Conservation (phyloP, 176 grass and related monocot genomes). For the Stipa capillata region DNA sequence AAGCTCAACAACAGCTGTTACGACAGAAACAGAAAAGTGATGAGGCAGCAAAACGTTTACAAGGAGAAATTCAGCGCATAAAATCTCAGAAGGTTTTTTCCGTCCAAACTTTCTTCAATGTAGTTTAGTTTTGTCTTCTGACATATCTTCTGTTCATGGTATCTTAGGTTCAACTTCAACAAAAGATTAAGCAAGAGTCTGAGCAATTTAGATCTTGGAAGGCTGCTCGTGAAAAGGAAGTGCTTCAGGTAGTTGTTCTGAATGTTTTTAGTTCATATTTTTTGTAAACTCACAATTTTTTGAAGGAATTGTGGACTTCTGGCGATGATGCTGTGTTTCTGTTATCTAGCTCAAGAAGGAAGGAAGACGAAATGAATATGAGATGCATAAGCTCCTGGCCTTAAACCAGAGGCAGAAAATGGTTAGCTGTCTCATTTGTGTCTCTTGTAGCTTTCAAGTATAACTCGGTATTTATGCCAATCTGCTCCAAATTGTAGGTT, state of each 20-base stretch:
- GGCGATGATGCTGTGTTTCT: conserved; percentile 12
- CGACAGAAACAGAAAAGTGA: conserved; percentile 90
- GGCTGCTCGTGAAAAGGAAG: conserved; percentile 91
- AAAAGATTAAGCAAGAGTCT: conserved; percentile 97
- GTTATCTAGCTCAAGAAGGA: conserved; percentile 88
- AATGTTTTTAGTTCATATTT: background rate
- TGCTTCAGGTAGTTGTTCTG: conserved; percentile 59
- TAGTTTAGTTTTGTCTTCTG: background rate
- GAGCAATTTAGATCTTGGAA: conserved; percentile 96
- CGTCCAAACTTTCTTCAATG: background rate
- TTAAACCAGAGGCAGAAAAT: conserved; percentile 94
- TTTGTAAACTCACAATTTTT: background rate
- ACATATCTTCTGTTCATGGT: background rate
- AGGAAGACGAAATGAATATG: conserved; percentile 85
- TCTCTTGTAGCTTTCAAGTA: background rate
- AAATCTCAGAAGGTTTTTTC: conserved; percentile 78
- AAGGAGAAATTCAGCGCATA: conserved; percentile 90
- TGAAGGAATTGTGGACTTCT: background rate
- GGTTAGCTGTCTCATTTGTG: conserved; percentile 24
- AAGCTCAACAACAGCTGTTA: conserved; percentile 67
- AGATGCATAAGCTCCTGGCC: conserved; percentile 92
- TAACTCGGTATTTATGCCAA: background rate
- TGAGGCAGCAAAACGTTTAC: conserved; percentile 67
- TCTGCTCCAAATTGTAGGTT: conserved; percentile 43
- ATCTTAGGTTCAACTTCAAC: conserved; percentile 91